Base-by-base conservation (phyloP, 805 yeast species). In the Zygosaccharomyces bailii region DNA sequence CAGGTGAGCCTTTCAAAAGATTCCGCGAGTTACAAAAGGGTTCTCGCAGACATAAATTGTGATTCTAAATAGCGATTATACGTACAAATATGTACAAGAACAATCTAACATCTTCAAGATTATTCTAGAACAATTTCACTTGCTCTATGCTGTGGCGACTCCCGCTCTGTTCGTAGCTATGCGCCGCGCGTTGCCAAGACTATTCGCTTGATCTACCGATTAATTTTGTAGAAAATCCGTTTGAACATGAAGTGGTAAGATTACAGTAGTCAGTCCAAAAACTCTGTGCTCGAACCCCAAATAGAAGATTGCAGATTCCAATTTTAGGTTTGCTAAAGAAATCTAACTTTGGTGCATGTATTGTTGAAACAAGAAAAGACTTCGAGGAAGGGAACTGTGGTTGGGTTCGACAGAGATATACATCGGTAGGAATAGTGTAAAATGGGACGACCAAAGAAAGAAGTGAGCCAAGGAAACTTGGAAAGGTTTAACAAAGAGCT, bases 371-470 rank as follows among this genome's bases (percentile, higher is more conserved):
- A 25, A 10, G 30, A 25, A 25, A 25, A 13, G 16, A 27, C 6
- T n/a, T n/a, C 16, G 13, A 16, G 31, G 13, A 27, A 16, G 31
- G 13, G 31, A 11, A 27, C 13, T 7, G 16, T 27, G 6, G 31
- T 27, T 27, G 31, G 31, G 14, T 5, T 27, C 13, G 31, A 27
- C 31, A 27, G 10, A 27, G 31, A n/a, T 11, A 27, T n/a, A n/a
- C 11, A 11, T 27, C 31, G 14, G 13, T 11, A 27, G 13, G n/a
- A 10, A 10, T 10, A 27, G 14, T 2, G 31, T 16, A 27, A 2
- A 19, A 65, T 65, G 69, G 69, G 67, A 8, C 59, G 69, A 34
- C 69, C 69, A 23, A 63, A 57, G 46, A 65, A 65, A 43, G 50
- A 57, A 38, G 55, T 65, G 19, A 63, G 68, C 44, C 58, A 60